Base-by-base conservation (phyloP, 2,329 filamentous ascomycete genomes). In the Leptographium wingfieldii region DNA sequence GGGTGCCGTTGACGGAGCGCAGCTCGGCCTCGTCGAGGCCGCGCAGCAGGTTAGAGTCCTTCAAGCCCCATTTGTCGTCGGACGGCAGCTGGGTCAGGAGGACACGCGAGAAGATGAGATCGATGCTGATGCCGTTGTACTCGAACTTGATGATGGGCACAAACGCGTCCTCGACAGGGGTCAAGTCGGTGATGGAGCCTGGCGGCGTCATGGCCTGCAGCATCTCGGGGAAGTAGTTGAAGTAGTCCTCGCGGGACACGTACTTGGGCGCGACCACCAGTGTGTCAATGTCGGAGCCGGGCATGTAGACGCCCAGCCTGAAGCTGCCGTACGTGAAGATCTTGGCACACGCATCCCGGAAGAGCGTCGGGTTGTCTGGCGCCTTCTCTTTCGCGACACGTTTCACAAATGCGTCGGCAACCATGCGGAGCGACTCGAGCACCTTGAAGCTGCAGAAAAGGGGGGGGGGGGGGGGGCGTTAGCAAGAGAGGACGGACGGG, bases 141-240 rank as follows among this genome's bases (percentile, higher is more conserved):
- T 95, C 90, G 68, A 97, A 89, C 71, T 96, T 97, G 77, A 99
- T 97, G 70, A 99, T 95, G 55, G 94, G 94, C 9, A 97, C 92
- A 68, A 90, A 95, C 4, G 92, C 90, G 68, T 95, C 92, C 55
- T 86, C 86, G 46, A 99, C 94, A 0, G 87, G 83, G 2, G 89
- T 86, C 67, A 96, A 79, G 69, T 95, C 90, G 62, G 88, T 87
- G 66, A 97, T 90, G 61, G 91, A 80, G n/a, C 85, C 88, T 46
- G 83, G 76, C 10, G 87, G 83, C 1, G 89, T 85, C 81, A 94
- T 86, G 65, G 86, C 80, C 66, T 86, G 76, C 56, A 99, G 82
- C 55, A 95, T 76, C 25, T 82, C 77, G n/a, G 92, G 92, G 67
- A 96, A 96, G 67, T 88, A 79, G 58, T 88, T 77, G 76, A 99